These are phyloP conservation scores for Brettanomyces bruxellensis DNA, from an alignment of 805 yeast species.

Conservation along the genomic window DNA sequence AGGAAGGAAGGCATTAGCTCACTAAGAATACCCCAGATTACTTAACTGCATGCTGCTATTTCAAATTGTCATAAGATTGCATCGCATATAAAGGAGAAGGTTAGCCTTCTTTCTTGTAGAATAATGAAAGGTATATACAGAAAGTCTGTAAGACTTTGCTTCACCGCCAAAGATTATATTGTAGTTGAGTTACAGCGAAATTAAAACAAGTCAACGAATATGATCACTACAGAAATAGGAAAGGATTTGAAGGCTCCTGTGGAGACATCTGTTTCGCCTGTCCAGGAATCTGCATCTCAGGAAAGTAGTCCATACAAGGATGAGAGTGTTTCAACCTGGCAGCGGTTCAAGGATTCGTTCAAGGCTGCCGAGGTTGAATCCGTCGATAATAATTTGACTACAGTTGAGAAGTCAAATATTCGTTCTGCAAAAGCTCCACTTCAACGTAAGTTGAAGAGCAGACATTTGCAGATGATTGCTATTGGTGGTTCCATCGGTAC, in stretches of 20 bases:
- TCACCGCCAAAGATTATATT: too few relatives aligned
- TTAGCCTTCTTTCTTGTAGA: too few relatives aligned
- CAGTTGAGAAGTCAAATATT: slow-evolving; percentile 34
- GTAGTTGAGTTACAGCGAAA: neutral
- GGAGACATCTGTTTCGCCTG: slow-evolving; percentile 1
- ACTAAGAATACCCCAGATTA: too few relatives aligned
- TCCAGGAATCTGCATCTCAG: neutral
- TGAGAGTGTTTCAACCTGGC: neutral
- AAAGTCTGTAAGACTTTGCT: too few relatives aligned
- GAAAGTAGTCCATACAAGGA: neutral
- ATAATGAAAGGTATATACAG: too few relatives aligned
- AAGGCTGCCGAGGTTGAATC: slow-evolving; percentile 19
- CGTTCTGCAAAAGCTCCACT: slow-evolving; percentile 38
- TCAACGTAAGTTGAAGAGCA: slow-evolving; percentile 39
- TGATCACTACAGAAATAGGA: neutral
- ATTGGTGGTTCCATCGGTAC: slow-evolving; percentile 77
- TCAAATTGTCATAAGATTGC: too few relatives aligned
- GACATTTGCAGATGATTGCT: slow-evolving; percentile 73
- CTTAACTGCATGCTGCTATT: too few relatives aligned
- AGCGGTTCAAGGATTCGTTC: slow-evolving; percentile 16
- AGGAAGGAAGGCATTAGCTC: too few relatives aligned
- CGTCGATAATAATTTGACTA: slow-evolving; percentile 31
- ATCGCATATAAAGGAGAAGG: too few relatives aligned
- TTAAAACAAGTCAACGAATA: neutral
- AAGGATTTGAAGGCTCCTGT: neutral